Percentiles rank a stretch among this genome's conserved stretches.
phyloP scores from a whole-genome alignment of 2,329 filamentous ascomycete species.

The Penicillium thymicola region DNA sequence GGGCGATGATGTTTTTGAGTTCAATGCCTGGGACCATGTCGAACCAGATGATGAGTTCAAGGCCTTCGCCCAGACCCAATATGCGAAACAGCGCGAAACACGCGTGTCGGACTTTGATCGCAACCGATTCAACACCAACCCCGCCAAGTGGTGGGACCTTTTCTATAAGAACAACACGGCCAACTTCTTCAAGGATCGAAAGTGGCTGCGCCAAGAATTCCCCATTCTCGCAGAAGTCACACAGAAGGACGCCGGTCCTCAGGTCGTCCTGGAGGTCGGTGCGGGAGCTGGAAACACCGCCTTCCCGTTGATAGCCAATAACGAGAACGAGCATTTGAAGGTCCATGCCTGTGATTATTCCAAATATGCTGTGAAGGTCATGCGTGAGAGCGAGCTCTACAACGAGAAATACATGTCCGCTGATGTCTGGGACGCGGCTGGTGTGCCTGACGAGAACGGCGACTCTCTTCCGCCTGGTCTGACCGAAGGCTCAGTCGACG shows the following conservation, averaged over 20 bases:
- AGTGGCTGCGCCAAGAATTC: slow-evolving; percentile 96
- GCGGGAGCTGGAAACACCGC: slow-evolving; percentile 96
- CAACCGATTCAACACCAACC: slow-evolving; percentile 80
- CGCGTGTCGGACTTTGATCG: slow-evolving; percentile 94
- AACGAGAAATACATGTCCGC: slow-evolving; percentile 70
- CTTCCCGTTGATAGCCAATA: slow-evolving; percentile 81
- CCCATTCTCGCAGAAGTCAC: slow-evolving; percentile 79
- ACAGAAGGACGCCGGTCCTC: slow-evolving; percentile 63
- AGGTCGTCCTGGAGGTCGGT: slow-evolving; percentile 81
- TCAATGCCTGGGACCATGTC: slow-evolving; percentile 99
- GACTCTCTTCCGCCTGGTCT: slow-evolving; percentile 68
- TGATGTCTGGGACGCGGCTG: slow-evolving; percentile 90
- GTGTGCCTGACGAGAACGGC: slow-evolving; percentile 51
- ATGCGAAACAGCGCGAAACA: slow-evolving; percentile 74
- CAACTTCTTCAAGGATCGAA: slow-evolving; percentile 98
- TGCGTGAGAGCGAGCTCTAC: slow-evolving; percentile 76
- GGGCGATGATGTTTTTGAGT: slow-evolving; percentile 88
- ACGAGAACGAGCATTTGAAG: slow-evolving; percentile 75
- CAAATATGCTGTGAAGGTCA: slow-evolving; percentile 90
- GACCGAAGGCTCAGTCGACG: slow-evolving; percentile 74
- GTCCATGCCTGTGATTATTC: slow-evolving; percentile 96
- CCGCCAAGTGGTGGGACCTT: slow-evolving; percentile 94
- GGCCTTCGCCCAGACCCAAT: slow-evolving; percentile 80
- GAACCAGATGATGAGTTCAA: slow-evolving; percentile 86
- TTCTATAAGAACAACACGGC: slow-evolving; percentile 98